Evolutionary conservation across 352 stramenopile genomes (phyloP), one percentile per base, ranked within the genome.

Genomic region (Aphanomyces cochlioides): DNA sequence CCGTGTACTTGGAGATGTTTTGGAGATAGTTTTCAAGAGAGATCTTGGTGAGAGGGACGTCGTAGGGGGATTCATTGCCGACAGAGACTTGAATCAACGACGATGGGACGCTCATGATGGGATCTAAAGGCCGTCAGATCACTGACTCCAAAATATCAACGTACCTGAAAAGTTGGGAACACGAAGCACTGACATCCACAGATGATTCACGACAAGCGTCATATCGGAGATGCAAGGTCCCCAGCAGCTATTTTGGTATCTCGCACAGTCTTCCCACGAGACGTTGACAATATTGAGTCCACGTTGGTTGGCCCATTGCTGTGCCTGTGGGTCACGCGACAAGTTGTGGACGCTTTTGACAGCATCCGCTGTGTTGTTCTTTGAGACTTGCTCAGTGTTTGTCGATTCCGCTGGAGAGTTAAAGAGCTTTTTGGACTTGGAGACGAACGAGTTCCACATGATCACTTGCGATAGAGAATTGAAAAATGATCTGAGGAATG

Each of bases 161-260:
- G 13, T 50, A 68, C 38, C 60, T 63, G 37, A 4, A 68, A 58
- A 68, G 21, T 68, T 68, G n/a, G 60, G 60, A 12, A 34, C 37
- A 19, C 60, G 60, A 38, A 68, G 43, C 7, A 68, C 60, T 13
- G 60, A 38, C 60, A 68, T 68, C 60, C 60, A 68, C 21, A 1
- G 12, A 37, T 61, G 7, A 2, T 68, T 43, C 13, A 58, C 37
- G 19, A 68, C 60, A 3, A 68, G 40, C 21, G 60, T 68, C 60
- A 68, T 68, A 37, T 68, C 40, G 15, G 60, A 68, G 60, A 68
- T 68, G 47, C 60, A 68, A 7, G 60, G 60, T n/a, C 60, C 60
- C 10, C 28, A 68, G 6, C 15, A 17, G 47, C 60, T 61, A 37
- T 68, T 64, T 17, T 68, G 28, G 38, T 38, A 64, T 7, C 60